A percentile compares a stretch with the other conserved stretches of the same genome.
phyloP scores from a whole-genome alignment of 1,139 yeast species.

The Yamadazyma mexicana region DNA sequence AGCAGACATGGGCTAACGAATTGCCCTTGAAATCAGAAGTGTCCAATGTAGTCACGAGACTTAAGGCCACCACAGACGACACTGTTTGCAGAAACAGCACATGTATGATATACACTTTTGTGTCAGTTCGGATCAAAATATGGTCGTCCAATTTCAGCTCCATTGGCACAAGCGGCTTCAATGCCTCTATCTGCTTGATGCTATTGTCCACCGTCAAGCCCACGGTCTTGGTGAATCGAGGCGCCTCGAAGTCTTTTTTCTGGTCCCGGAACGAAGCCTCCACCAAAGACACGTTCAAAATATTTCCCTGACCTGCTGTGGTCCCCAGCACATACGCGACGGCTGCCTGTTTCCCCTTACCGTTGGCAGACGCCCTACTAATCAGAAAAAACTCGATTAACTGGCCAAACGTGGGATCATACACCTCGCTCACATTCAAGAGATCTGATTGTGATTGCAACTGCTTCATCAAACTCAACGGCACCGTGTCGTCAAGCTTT shows the following conservation, averaged over 20 bases:
- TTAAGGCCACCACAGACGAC: conserved; percentile 15
- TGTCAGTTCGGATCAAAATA: conserved; percentile 27
- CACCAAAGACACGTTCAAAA: conserved; percentile 14
- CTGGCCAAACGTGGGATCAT: conserved; percentile 39
- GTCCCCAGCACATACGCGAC: conserved; percentile 38
- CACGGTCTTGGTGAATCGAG: conserved; percentile 23
- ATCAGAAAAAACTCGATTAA: conserved; percentile 23
- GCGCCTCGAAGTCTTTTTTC: conserved; percentile 13
- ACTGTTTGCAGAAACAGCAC: conserved; percentile 5
- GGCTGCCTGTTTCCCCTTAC: conserved; percentile 16
- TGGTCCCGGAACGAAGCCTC: conserved; percentile 7
- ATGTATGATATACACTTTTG: conserved; percentile 26
- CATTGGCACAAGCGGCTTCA: conserved; percentile 16
- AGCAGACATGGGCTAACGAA: conserved; percentile 47
- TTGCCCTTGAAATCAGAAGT: conserved; percentile 24
- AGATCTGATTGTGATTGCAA: conserved; percentile 8
- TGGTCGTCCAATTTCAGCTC: conserved; percentile 18
- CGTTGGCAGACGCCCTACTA: conserved; percentile 7
- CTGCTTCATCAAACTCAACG: conserved; percentile 7
- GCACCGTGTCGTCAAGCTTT: conserved; percentile 7
- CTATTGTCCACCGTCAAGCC: conserved; percentile 23
- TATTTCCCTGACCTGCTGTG: conserved; percentile 18
- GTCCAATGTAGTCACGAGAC: conserved; percentile 23
- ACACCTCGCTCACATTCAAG: conserved; percentile 20
- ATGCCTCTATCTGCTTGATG: conserved; percentile 40